Base-by-base conservation (phyloP, 208 protist species). In the Acanthamoeba culbertsoni region DNA sequence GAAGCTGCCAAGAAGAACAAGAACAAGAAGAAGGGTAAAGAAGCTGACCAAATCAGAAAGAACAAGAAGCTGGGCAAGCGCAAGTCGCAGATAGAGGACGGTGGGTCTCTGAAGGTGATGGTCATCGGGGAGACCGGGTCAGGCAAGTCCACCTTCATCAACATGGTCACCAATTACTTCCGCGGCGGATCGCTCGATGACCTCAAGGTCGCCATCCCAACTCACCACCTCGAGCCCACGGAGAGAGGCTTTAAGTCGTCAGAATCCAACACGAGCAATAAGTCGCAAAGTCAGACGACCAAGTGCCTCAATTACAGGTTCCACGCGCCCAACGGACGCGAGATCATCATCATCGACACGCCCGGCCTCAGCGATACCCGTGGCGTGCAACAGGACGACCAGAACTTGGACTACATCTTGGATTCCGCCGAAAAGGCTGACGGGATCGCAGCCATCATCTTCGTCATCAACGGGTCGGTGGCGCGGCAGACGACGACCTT, bases 131-230 rank as follows among this genome's bases (percentile, higher is more conserved):
- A 55, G 48, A 55, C 48, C 18, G 48, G 48, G 48, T 55, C 48
- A 91, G 88, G 88, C 20, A 93, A 93, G 79, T 77, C 57, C 3
- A 93, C 88, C n/a, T 68, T 93, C 57, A 77, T 93, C 59, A 93
- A 93, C 42, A 93, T 59, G 12, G 14, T 79, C 5, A 93, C 90
- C 37, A 93, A 93, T 35, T 93, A 93, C 86, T 93, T 93, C 51
- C 48, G 62, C n/a, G 23, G 33, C 43, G 90, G 90, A 20, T 33
- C 62, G 35, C 31, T 93, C 5, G 31, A 63, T 6, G 59, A 93
- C 51, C 28, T 93, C 2, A 51, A 77, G 26, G 65, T 93, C n/a
- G 46, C 89, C 55, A 93, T 93, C 62, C 3, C 33, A 18, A 93
- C 89, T 23, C 68, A 93, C 18, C 33, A n/a, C 65, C 51, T 93